These are phyloP conservation scores for Eucalyptus shirleyi DNA, from an alignment of 345 rosid species.

Conservation along the genomic window DNA sequence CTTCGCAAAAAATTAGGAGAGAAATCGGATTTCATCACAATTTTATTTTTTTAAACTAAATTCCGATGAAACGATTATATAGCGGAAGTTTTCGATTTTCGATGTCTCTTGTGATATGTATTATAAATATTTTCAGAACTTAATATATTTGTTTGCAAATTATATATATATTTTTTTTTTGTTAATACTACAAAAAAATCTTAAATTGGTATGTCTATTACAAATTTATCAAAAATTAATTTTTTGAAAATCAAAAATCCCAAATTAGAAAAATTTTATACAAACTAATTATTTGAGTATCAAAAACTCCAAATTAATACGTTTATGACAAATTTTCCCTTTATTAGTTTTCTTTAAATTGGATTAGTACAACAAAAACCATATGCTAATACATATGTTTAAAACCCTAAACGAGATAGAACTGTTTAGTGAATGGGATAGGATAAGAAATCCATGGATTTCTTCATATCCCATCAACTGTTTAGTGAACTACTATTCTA, in stretches of 20 bases:
- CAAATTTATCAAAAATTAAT: no score
- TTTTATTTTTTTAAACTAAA: neutral
- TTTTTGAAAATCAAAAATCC: no score
- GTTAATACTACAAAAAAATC: no score
- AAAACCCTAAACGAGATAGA: no score
- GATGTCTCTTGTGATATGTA: neutral
- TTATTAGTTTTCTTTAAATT: no score
- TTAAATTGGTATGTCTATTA: rapidly evolving
- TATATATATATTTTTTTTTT: neutral
- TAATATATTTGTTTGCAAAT: neutral
- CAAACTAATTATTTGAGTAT: neutral
- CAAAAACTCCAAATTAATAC: no score
- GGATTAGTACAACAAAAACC: neutral
- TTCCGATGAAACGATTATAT: neutral
- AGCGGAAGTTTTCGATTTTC: neutral
- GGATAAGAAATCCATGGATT: no score
- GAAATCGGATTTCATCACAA: neutral
- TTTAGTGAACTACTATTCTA: no score
- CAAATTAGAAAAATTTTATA: no score
- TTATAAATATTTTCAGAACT: neutral
- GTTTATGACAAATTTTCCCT: neutral
- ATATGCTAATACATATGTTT: no score
- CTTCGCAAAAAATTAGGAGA: neutral
- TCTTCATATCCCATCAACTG: no score
- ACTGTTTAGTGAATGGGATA: no score